Base-by-base conservation (phyloP, 345 rosid genomes). In the Combretum micranthum region DNA sequence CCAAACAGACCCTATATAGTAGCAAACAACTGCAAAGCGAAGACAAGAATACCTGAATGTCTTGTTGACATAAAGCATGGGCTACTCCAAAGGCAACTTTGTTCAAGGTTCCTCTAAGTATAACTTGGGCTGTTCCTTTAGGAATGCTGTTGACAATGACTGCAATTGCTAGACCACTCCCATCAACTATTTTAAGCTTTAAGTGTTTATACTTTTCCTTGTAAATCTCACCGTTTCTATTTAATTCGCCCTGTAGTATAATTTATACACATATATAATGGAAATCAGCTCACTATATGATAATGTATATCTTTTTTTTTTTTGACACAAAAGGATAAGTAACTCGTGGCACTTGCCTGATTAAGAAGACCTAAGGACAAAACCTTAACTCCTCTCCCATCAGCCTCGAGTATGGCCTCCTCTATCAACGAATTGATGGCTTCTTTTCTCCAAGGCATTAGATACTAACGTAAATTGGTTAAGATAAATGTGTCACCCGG, bases 151-250 rank as follows among this genome's bases (percentile, higher is more conserved):
- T 73, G 2, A 84, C 62, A 32, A 84, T 77, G 16, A 77, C 52
- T 1, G 83, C 85, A 45, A 73, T 80, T 26, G 75, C 68, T 55
- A 81, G 70, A 63, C 84, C 79, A 55, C 79, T 75, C 13, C 90
- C 90, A 15, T 84, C 90, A 42, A 81, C 87, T 50, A 77, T 59
- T 66, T 72, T 83, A 21, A 78, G 67, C 55, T 58, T n/a, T 62
- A 77, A 8, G 10, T 80, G 76, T 46, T 14, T 25, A 47, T 78
- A 44, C 65, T 64, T 81, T 58, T 77, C 56, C 12, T 81, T 54
- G 53, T 76, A 81, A 15, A 72, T 51, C 54, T 81, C 79, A 15
- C 78, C 84, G 15, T 81, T 68, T 53, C 51, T 65, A 53, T 79
- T 81, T 13, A 84, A 69, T 61, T 71, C 81, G 15, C 77, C 75